phyloP scores from a whole-genome alignment of 2,329 filamentous ascomycete species.

The Ceratocystis diversiconidia region DNA sequence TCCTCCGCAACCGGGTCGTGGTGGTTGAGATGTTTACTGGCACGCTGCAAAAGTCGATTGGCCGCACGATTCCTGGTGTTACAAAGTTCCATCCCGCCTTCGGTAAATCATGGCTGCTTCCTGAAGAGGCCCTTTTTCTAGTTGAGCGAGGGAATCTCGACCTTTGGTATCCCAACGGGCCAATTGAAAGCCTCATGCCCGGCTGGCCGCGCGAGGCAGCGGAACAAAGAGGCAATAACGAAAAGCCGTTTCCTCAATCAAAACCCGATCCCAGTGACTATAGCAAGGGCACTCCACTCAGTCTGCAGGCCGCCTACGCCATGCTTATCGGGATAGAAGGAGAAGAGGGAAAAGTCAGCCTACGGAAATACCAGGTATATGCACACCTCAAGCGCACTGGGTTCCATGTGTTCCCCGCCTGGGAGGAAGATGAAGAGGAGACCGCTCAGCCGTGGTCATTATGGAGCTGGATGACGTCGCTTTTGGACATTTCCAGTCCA shows the following conservation, averaged over 20 bases:
- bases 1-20: slow-evolving; percentile 40
- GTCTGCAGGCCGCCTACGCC: slow-evolving; percentile 79
- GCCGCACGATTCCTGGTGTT: slow-evolving; percentile 45
- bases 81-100: slow-evolving; percentile 38
- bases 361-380: slow-evolving; percentile 83
- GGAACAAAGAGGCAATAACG: slow-evolving; percentile 21
- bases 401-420: slow-evolving; percentile 65
- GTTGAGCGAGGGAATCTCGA: slow-evolving; percentile 80
- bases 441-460: slow-evolving; percentile 24
- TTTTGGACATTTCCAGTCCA: slow-evolving; percentile 26
- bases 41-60: slow-evolving; percentile 61
- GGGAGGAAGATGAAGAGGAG: slow-evolving; percentile 23
- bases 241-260: slow-evolving; percentile 20
- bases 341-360: slow-evolving; percentile 42
- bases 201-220: slow-evolving; percentile 19
- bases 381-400: slow-evolving; percentile 68
- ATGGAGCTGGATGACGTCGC: slow-evolving; percentile 41
- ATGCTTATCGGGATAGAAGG: slow-evolving; percentile 61
- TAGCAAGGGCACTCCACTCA: slow-evolving; percentile 64
- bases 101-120: slow-evolving; percentile 65
- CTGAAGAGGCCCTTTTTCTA: slow-evolving; percentile 82
- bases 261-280: slow-evolving; percentile 30
- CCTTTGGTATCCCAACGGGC: slow-evolving; percentile 60
- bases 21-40: slow-evolving; percentile 59
- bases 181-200: slow-evolving; percentile 37